A percentile compares a stretch with the other conserved stretches of the same genome.
Conservation (phyloP, 129 eudicot species). For the Flaveria linearis region DNA sequence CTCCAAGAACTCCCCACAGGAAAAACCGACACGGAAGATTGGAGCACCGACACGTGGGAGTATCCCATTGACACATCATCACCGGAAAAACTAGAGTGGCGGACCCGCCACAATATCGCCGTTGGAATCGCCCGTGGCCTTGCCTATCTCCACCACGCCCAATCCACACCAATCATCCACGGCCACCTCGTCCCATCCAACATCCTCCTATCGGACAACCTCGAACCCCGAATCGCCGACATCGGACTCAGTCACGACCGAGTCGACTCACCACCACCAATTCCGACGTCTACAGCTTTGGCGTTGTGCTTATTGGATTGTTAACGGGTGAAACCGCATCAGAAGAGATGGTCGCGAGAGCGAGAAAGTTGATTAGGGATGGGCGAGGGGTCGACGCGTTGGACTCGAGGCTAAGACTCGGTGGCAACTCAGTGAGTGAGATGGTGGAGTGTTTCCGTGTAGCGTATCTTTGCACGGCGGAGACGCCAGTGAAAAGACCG, state of each 20-base stretch:
- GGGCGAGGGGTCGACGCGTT: conserved; percentile 55
- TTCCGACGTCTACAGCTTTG: conserved; percentile 75
- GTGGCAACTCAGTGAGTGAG: conserved; percentile 59
- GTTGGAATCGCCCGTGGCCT: conserved; percentile 97
- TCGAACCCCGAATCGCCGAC: conserved; percentile 80
- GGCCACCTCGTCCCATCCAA: conserved; percentile 82
- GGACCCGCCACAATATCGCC: conserved; percentile 88
- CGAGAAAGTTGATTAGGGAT: conserved; percentile 59
- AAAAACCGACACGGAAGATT: conserved; percentile 72
- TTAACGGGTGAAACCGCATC: conserved; percentile 56
- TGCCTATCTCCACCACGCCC: conserved; percentile 93
- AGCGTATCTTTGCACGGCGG: conserved; percentile 94
- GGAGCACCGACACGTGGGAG: conserved; percentile 98
- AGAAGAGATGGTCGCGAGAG: conserved; percentile 42
- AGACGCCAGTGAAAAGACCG: conserved; percentile 70
- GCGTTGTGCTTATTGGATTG: conserved; percentile 61
- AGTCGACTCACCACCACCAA: conserved; percentile 46
- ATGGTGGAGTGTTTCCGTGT: conserved; percentile 95
- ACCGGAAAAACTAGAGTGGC: conserved; percentile 74
- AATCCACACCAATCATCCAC: conserved; percentile 75
- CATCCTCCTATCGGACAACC: conserved; percentile 62
- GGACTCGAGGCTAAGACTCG: conserved; percentile 65
- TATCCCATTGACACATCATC: conserved; percentile 38
- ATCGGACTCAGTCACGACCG: conserved; percentile 52
- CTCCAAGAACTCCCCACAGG: conserved; percentile 90